phyloP scores from a whole-genome alignment of 495 filamentous ascomycete species.

The Xylaria venustula region DNA sequence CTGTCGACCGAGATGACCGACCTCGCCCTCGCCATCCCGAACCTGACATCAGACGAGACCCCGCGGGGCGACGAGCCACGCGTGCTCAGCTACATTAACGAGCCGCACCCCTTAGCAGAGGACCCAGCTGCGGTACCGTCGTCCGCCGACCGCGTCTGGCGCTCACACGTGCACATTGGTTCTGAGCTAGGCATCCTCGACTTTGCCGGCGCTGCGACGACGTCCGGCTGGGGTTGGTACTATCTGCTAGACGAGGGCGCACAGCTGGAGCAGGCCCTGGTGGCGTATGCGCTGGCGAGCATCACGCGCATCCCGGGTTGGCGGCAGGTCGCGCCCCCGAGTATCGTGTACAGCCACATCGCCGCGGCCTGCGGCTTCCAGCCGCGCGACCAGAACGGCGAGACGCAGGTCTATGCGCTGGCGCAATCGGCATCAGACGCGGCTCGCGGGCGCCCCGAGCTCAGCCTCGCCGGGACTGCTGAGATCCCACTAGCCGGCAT shows the following conservation, averaged over 20 bases:
- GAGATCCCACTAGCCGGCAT: constrained; percentile 94
- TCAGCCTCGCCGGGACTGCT: constrained; percentile 79
- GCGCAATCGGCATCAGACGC: constrained; percentile 59
- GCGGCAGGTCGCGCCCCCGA: constrained; percentile 76
- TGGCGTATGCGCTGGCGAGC: constrained; percentile 77
- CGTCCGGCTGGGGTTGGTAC: constrained; percentile 96
- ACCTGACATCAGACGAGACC: constrained; percentile 74
- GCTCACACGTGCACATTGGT: constrained; percentile 83
- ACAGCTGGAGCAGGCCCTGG: constrained; percentile 84
- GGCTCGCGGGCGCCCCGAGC: constrained; percentile 59
- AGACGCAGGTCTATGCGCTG: constrained; percentile 85
- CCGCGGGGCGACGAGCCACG: constrained; percentile 63
- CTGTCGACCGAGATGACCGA: constrained; percentile 66
- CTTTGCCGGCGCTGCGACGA: constrained; percentile 72
- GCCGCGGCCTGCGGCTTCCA: constrained; percentile 89
- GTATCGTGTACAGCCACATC: constrained; percentile 89
- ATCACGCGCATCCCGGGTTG: constrained; percentile 64
- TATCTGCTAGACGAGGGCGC: constrained; percentile 86
- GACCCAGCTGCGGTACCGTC: too few species aligned
- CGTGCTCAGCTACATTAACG: constrained; percentile 69
- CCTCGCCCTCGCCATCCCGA: constrained; percentile 80
- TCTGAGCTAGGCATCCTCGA: constrained; percentile 77
- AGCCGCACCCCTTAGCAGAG: constrained; percentile 56
- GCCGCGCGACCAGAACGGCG: constrained; percentile 83
- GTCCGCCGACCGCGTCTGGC: constrained; percentile 49